Base-by-base conservation (phyloP, 495 filamentous ascomycete genomes). In the Penicillium macrosclerotiorum region DNA sequence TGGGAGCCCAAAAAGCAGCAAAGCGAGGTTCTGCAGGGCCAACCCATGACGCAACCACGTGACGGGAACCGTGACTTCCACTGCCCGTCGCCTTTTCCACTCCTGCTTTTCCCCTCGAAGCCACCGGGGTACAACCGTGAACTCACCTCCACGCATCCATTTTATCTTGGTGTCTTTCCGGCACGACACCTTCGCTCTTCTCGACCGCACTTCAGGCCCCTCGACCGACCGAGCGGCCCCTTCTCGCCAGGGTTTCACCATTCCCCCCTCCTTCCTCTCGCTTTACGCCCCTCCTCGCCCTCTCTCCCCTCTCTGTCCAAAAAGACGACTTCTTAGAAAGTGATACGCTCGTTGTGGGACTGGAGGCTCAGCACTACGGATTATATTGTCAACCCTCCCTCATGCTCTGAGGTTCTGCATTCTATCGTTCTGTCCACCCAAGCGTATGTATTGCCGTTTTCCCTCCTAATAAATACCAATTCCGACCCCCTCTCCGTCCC, bases 1-100 rank as follows among this genome's bases (percentile, higher is more conserved):
- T 37, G n/a, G 34, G 23, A 22, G 12, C 0, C 11, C n/a, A 34
- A 59, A 46, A 35, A 51, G 23, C 39, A 20, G 38, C 25, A 37
- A 45, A 36, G 20, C 20, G 39, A 36, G 16, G 16, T 55, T 54
- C 49, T 60, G 57, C 54, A 56, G 42, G 27, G 47, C 58, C 54
- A 59, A 57, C 60, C 54, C 63, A 69, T 71, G 65, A 69, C 64
- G 62, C 60, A 61, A 57, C 62, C 69, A 73, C 69, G 69, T 73
- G 69, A 73, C 61, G 62, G 51, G 39, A 32, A 51, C 45, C 47
- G 49, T 56, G 40, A 57, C 56, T 50, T 62, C 37, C 38, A 51
- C 48, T 47, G 41, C 52, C 49, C 36, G 40, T 49, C 55, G 44
- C 42, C 54, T 58, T n/a, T n/a, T 63, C 55, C 47, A 46, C 52